phyloP scores from a whole-genome alignment of 768 basidiomycete genomes.

The Termitomyces sp. region DNA sequence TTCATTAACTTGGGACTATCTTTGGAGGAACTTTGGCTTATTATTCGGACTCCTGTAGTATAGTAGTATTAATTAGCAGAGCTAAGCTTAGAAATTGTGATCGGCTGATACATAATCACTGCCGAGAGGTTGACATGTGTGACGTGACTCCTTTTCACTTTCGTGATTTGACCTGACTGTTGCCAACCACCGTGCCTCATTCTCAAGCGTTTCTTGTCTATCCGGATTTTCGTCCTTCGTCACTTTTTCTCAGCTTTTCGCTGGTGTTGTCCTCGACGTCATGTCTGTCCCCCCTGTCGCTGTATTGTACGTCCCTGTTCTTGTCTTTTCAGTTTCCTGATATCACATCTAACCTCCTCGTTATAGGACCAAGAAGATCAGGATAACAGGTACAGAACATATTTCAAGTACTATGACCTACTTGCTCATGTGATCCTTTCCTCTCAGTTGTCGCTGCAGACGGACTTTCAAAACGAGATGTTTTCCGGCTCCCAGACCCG shows the following conservation, averaged over 20 bases:
- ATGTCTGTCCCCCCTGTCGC: conserved; percentile 44
- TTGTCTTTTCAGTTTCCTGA: conserved; percentile 1
- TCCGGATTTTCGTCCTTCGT: neutral
- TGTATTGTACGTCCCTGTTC: conserved; percentile 34
- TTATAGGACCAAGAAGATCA: conserved; percentile 63
- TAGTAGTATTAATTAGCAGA: no score
- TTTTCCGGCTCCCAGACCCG: conserved; percentile 94
- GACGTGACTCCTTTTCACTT: conserved; percentile 11
- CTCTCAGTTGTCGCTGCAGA: conserved; percentile 88
- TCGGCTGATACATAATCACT: neutral
- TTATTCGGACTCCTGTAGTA: neutral
- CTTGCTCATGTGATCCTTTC: conserved; percentile 3
- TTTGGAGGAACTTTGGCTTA: neutral
- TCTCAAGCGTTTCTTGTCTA: neutral
- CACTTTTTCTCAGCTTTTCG: neutral
- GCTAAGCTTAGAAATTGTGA: neutral
- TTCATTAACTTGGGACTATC: neutral
- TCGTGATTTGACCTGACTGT: neutral
- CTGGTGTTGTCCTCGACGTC: conserved; percentile 1
- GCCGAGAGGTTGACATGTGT: neutral
- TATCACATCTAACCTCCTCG: neutral
- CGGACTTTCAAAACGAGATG: conserved; percentile 89
- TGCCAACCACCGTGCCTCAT: neutral
- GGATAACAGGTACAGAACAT: conserved; percentile 57
- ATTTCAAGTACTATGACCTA: neutral